Percentiles rank a stretch among this genome's conserved stretches.
These are phyloP conservation scores for Pistacia atlantica DNA, from an alignment of 345 rosid species.

Conservation along the genomic window DNA sequence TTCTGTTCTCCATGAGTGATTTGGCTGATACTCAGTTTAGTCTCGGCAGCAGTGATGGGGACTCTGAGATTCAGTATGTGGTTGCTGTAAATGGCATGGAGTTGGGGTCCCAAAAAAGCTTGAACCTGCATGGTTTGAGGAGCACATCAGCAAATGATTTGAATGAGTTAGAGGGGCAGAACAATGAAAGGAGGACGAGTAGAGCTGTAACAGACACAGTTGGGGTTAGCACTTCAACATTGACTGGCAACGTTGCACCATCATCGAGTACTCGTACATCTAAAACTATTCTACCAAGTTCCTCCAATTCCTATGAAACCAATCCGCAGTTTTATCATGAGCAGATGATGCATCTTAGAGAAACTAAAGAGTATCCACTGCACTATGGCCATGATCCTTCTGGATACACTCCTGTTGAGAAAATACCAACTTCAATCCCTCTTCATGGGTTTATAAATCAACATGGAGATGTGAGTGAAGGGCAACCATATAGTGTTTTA, in stretches of 20 bases:
- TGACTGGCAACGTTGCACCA: slow-evolving; percentile 36
- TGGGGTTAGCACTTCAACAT: slow-evolving; percentile 41
- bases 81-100: slow-evolving; percentile 83
- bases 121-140: slow-evolving; percentile 43
- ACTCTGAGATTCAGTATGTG: slow-evolving; percentile 72
- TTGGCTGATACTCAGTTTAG: slow-evolving; percentile 70
- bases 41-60: slow-evolving; percentile 44
- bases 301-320: slow-evolving; percentile 48
- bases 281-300: slow-evolving; percentile 41
- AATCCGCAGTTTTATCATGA: slow-evolving; percentile 47
- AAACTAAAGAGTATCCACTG: slow-evolving; percentile 38
- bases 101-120: slow-evolving; percentile 51
- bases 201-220: slow-evolving; percentile 33
- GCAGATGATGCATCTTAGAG: slow-evolving; percentile 48
- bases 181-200: slow-evolving; percentile 34
- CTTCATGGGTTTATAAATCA: slow-evolving; percentile 42
- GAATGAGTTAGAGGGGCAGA: slow-evolving; percentile 47
- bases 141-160: slow-evolving; percentile 58
- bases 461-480: slow-evolving; percentile 43
- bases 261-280: slow-evolving; percentile 43
- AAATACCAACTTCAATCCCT: slow-evolving; percentile 38
- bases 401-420: slow-evolving; percentile 39
- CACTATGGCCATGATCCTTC: slow-evolving; percentile 42
- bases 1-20: slow-evolving; percentile 66
- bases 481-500: slow-evolving; percentile 34